Base-by-base conservation (phyloP, 257 asterid species). In the Fraxinus cuspidata region DNA sequence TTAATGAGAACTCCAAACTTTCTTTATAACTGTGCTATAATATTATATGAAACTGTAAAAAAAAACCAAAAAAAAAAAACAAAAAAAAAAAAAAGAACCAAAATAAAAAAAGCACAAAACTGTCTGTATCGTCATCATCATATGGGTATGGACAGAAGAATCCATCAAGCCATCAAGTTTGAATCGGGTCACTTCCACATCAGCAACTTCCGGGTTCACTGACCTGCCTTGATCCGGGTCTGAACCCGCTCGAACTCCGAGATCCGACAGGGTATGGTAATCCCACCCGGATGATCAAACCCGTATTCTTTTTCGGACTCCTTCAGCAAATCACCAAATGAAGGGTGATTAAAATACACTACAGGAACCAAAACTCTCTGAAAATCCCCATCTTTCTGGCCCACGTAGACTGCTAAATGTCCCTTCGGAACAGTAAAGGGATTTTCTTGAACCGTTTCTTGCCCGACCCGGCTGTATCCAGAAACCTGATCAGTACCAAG, bases 271-370 rank as follows among this genome's bases (percentile, higher is more conserved):
- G 87, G 87, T 25, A 84, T 76, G 31, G 77, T 77, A 58, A 84
- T 84, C 66, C 85, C 87, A 34, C 87, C 85, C 25, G 87, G 64
- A 65, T 84, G 87, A 78, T 84, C 71, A 44, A 74, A 81, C 77
- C 87, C 87, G 77, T 71, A 84, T 40, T 63, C 85, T 64, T 67
- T 72, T 35, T 84, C 87, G 1, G 87, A 80, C 15, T 79, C 81
- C 21, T 40, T 78, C 70, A 84, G 67, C 71, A 84, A 72, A 37
- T 84, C 74, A 2, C 81, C 74, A 32, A 84, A 84, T 19, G 81
- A 65, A 35, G 83, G 85, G 29, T 84, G 83, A 75, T 84, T 84
- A 47, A 78, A 81, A 37, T 81, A 84, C 6, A 81, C 70, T 1
- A 84, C 87, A 13, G 85, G 87, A 74, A 84, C 87, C 73, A 84